phyloP scores from a whole-genome alignment of 2,329 filamentous ascomycete species.

The Penicillium sclerotigenum region DNA sequence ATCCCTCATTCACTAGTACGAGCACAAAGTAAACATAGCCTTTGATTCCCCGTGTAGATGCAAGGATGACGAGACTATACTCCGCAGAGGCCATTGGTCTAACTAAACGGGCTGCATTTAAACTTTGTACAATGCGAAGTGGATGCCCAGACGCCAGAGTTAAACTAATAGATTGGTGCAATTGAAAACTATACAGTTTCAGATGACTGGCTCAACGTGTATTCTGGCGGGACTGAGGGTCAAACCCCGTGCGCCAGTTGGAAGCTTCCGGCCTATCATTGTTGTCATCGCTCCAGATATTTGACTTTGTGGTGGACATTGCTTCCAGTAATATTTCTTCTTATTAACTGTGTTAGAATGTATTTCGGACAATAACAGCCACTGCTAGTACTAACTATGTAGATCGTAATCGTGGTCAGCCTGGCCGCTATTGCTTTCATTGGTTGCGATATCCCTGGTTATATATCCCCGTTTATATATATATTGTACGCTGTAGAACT shows the following conservation, averaged over 20 bases:
- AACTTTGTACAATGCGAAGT: background rate
- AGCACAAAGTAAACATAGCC: background rate
- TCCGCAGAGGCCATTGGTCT: constrained; percentile 19
- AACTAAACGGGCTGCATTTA: constrained; percentile 7
- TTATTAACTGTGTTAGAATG: background rate
- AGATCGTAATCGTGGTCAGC: background rate
- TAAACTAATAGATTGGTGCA: background rate
- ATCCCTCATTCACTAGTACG: background rate
- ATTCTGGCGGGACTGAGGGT: background rate
- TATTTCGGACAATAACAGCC: background rate
- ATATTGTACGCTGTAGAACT: too few species aligned
- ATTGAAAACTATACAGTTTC: constrained; percentile 4
- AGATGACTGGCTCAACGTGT: constrained; percentile 3
- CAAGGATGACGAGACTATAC: constrained; percentile 20
- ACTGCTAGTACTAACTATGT: background rate
- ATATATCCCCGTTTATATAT: background rate
- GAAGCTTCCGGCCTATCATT: constrained; percentile 2
- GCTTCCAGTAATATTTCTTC: background rate
- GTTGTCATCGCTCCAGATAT: constrained; percentile 4
- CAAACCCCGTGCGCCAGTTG: constrained; percentile 1
- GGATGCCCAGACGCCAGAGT: constrained; percentile 1
- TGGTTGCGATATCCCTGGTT: background rate
- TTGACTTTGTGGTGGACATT: constrained; percentile 1
- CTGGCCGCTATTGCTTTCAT: background rate
- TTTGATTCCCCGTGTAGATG: constrained; percentile 7